phyloP scores from a whole-genome alignment of 164 flowering plant genomes.

The Malania oleifera region DNA sequence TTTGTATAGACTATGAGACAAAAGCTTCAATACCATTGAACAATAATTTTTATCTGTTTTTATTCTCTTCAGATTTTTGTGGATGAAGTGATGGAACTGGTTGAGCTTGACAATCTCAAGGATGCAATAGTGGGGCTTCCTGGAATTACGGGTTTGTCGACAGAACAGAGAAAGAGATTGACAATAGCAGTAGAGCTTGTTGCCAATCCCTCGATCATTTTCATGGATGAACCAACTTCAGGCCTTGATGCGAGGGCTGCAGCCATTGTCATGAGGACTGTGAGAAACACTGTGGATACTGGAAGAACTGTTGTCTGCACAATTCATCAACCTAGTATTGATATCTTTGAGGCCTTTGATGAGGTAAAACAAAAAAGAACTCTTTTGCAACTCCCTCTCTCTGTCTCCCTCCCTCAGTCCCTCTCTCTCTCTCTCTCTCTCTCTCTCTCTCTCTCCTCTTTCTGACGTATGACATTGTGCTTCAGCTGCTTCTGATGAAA shows the following conservation, averaged over 20 bases:
- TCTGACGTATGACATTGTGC: neutral
- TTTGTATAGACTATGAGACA: neutral
- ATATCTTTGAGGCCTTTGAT: slow-evolving; percentile 93
- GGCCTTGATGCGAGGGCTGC: slow-evolving; percentile 99
- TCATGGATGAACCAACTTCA: slow-evolving; percentile 99
- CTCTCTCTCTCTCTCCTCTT: no score
- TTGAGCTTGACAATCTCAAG: slow-evolving; percentile 72
- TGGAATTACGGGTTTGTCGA: slow-evolving; percentile 86
- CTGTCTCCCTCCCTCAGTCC: no score
- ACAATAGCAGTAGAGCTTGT: slow-evolving; percentile 97
- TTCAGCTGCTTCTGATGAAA: slow-evolving; percentile 77
- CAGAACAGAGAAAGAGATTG: slow-evolving; percentile 89
- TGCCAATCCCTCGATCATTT: slow-evolving; percentile 95
- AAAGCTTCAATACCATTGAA: no score
- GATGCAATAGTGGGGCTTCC: slow-evolving; percentile 88
- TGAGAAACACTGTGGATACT: slow-evolving; percentile 94
- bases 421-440: no score
- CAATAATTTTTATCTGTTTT: neutral
- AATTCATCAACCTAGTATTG: slow-evolving; percentile 97
- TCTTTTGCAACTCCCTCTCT: no score
- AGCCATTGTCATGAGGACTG: slow-evolving; percentile 95
- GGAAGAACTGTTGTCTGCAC: slow-evolving; percentile 98
- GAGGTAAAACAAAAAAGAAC: slow-evolving; percentile 41
- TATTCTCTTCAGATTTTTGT: slow-evolving; percentile 57
- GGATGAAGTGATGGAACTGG: slow-evolving; percentile 84